Conservation (phyloP, 192 early-diverging fungal species). For the Coemansia sp. region DNA sequence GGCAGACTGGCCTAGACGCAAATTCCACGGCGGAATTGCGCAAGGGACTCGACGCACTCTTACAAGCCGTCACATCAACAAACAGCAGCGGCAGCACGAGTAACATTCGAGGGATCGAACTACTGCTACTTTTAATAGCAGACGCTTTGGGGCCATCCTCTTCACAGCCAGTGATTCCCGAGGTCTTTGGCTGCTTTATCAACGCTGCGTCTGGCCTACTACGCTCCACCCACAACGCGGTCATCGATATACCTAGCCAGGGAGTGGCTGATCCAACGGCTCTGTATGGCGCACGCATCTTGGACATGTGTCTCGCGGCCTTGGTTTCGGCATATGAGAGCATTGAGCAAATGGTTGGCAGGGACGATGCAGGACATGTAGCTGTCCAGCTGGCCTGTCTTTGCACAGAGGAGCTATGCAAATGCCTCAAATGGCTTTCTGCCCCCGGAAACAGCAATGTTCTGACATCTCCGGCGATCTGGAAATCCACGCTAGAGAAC, state of each 20-base stretch:
- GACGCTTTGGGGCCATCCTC: constrained; percentile 5
- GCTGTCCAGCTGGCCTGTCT: constrained; percentile 1
- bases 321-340: constrained; percentile 11
- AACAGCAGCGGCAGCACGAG: background rate
- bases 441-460: constrained; percentile 12
- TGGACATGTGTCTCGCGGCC: constrained; percentile 21
- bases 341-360: too few species aligned
- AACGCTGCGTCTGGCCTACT: too few species aligned
- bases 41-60: constrained; percentile 3
- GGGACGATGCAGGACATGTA: constrained; percentile 1
- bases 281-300: constrained; percentile 12
- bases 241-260: constrained; percentile 32
- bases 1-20: background rate
- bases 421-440: constrained; percentile 12
- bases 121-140: constrained; percentile 5
- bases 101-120: background rate
- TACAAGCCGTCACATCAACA: background rate
- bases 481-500: constrained; percentile 28
- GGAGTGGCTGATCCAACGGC: constrained; percentile 1
- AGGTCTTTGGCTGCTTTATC: constrained; percentile 20
- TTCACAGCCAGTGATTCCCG: background rate
- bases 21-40: constrained; percentile 9
- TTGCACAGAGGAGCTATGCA: constrained; percentile 2
- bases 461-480: constrained; percentile 22
- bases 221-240: too few species aligned